phyloP scores from a whole-genome alignment of 2,329 filamentous ascomycete species.

The Leptographium flavum region DNA sequence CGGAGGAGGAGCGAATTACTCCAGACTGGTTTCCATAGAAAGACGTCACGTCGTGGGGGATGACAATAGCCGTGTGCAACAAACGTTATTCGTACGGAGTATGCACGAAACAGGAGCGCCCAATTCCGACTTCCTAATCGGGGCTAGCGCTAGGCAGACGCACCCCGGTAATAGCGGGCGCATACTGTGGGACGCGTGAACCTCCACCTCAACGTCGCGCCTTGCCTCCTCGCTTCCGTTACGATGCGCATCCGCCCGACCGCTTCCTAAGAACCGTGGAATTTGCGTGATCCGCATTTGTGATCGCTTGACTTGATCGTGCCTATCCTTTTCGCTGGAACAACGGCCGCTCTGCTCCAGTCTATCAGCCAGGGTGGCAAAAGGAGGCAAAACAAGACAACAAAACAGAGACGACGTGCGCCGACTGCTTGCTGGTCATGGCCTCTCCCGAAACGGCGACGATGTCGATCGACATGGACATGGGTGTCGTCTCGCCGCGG shows the following conservation, averaged over 20 bases:
- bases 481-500: constrained; percentile 2
- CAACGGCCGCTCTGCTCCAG: neutral
- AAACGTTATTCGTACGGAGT: too few relatives aligned
- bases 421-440: neutral
- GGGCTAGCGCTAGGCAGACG: too few relatives aligned
- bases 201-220: neutral
- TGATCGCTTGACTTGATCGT: neutral
- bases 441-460: neutral
- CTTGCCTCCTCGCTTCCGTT: neutral
- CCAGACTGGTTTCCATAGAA: too few relatives aligned
- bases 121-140: too few relatives aligned
- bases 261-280: too few relatives aligned
- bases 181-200: neutral
- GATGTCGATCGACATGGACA: neutral
- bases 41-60: too few relatives aligned
- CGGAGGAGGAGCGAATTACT: too few relatives aligned
- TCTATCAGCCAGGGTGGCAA: neutral
- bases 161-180: neutral
- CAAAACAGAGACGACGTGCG: neutral
- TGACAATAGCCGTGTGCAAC: too few relatives aligned
- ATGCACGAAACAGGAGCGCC: too few relatives aligned
- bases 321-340: neutral
- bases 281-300: neutral
- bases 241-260: neutral
- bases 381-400: neutral